Evolutionary conservation across 371 early-diverging fungal genomes (phyloP).

Genomic region (Massospora cicadina): DNA sequence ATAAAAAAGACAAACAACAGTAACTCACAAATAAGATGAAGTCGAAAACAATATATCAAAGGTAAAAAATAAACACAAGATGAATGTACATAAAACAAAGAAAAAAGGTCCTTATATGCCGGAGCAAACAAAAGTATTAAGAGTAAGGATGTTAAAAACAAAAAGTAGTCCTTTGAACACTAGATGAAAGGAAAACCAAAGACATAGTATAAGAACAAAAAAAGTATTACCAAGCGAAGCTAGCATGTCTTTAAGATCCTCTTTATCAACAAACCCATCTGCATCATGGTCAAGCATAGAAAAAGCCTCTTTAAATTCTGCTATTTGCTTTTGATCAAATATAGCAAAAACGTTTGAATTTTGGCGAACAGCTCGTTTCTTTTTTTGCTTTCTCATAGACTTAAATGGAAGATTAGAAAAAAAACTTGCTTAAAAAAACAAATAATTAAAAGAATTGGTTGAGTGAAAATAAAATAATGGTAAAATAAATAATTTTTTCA

Average conservation of each 20-base stretch:
- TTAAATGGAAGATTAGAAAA: too few relatives aligned
- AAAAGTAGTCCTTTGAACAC: too few relatives aligned
- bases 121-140: too few relatives aligned
- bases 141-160: too few relatives aligned
- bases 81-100: too few relatives aligned
- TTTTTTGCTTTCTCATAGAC: constrained; percentile 29
- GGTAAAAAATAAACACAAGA: too few relatives aligned
- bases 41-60: neutral
- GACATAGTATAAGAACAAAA: neutral
- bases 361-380: constrained; percentile 77
- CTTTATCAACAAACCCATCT: constrained; percentile 67
- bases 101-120: too few relatives aligned
- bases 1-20: neutral
- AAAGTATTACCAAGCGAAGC: constrained; percentile 37
- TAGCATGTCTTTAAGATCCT: constrained; percentile 78
- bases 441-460: neutral
- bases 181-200: too few relatives aligned
- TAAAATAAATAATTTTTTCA: neutral
- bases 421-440: neutral
- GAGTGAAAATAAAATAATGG: constrained; percentile 2
- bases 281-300: constrained; percentile 80
- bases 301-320: constrained; percentile 90
- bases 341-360: constrained; percentile 98
- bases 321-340: constrained; percentile 93
- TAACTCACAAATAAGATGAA: neutral